Evolutionary conservation across 305 asterid species (phyloP), one percentile per base, ranked within the genome.

Genomic region (Solanum hybrid): DNA sequence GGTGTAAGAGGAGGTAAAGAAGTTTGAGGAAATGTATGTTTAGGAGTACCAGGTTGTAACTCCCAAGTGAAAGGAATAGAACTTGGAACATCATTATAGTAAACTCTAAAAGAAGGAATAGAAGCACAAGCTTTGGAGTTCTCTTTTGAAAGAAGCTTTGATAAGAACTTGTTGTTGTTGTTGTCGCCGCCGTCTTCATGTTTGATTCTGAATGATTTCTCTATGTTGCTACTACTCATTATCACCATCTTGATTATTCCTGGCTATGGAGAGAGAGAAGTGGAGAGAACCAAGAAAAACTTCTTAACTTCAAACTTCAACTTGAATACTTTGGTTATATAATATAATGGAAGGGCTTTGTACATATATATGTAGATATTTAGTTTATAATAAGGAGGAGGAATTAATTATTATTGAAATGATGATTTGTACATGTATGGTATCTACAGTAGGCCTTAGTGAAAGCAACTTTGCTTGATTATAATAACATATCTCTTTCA

Each of bases 61-160:
- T 96, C 98, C 98, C 98, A 96, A 32, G 79, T 90, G 93, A 96
- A 96, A 7, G 98, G 98, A 24, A 96, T 94, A n/a, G 95, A 92
- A 36, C 96, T 89, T 3, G 96, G 68, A 10, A 90, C 92, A 87
- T 91, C 94, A 82, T 95, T 95, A 87, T 94, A 94, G 91, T 96
- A 96, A 12, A 95, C 94, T n/a, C 97, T 81, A 92, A 94, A 95
- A 17, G 97, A 93, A 76, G 93, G 93, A 84, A 90, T 65, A 86
- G 93, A 94, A 70, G 94, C 93, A 88, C 88, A 68, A 72, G 96
- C 90, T 79, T 41, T 92, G 7, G 95, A 90, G 31, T 81, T 89
- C 29, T 95, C 97, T 76, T 92, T 94, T 73, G 98, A 94, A 32
- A 94, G 92, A 38, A 92, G 94, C 92, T 91, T 93, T 11, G 94